Evolutionary conservation across 352 stramenopile species (phyloP), one percentile per base, ranked within the genome.

Genomic region (Phytophthora litchii): DNA sequence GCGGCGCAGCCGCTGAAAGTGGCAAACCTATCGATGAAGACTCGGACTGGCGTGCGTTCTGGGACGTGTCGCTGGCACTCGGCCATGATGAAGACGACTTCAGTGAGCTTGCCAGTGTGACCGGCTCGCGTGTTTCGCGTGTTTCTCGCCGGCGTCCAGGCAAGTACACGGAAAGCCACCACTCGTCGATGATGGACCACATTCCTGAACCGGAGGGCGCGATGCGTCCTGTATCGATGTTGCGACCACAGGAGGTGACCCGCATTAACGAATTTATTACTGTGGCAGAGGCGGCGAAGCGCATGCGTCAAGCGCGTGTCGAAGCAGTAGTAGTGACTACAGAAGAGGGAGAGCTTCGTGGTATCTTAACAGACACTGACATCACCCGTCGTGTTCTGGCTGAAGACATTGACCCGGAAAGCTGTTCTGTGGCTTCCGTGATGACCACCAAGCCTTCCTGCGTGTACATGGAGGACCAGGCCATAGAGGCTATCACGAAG

Each of bases 321-420:
- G 86, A 96, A 52, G 88, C 86, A 0, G 84, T 94, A n/a, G 85
- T 93, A 19, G 85, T 96, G 44, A 92, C 86, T 13, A 94, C 86
- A 0, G 78, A 92, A 20, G 76, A 91, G 34, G 88, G 88, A 14
- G 80, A 93, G 43, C 63, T 96, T 34, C 78, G 85, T 14, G 88
- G 88, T 40, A 95, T 96, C 27, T 59, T 96, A 51, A 96, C 88
- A 0, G 86, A 93, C 50, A 94, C 86, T 7, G 88, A 96, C 48
- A 90, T 96, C 32, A 93, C 83, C 7, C 82, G 84, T 4, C 86
- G 86, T 16, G 86, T 96, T 36, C 53, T 95, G 16, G 86, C 88
- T 10, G 77, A 86, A 52, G 86, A 94, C 5, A 74, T 96, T 25
- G 84, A 96, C 38, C 87, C 87, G 0, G 83, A 90, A 21, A 85